A percentile compares a stretch with the other conserved stretches of the same genome.
Conservation (phyloP, 2,329 filamentous ascomycete species). For the Aspergillus vadensis region DNA sequence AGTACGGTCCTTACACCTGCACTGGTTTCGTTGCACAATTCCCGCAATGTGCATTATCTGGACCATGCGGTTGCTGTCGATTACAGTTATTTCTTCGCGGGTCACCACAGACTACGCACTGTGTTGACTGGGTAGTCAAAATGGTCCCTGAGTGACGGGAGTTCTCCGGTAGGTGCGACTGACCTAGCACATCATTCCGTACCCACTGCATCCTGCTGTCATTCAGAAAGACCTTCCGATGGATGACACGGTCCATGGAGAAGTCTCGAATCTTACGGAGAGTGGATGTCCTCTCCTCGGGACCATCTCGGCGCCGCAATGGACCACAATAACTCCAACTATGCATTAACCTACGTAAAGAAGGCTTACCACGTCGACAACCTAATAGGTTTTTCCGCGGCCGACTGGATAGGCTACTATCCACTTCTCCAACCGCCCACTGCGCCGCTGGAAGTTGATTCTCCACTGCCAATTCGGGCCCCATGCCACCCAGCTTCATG, state of each 20-base stretch:
- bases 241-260: slow-evolving; percentile 33
- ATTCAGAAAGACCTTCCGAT: neutral
- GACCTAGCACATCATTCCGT: neutral
- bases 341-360: neutral
- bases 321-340: neutral
- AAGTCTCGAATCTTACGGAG: neutral
- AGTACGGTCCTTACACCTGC: neutral
- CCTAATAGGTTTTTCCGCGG: neutral
- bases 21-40: neutral
- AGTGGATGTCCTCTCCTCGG: neutral
- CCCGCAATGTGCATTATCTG: neutral
- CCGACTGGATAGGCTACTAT: neutral
- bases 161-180: neutral
- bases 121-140: neutral
- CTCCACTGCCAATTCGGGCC: neutral
- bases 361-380: neutral
- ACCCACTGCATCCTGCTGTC: slow-evolving; percentile 42
- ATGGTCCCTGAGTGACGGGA: slow-evolving; percentile 1
- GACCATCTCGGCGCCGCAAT: neutral
- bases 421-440: neutral
- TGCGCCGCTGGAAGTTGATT: neutral
- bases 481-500: neutral
- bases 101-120: neutral
- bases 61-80: neutral
- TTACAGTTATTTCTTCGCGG: neutral